A percentile compares a stretch with the other conserved stretches of the same genome.
These are phyloP conservation scores for Steccherinum ochraceum DNA, from an alignment of 768 basidiomycete species.

Conservation along the genomic window DNA sequence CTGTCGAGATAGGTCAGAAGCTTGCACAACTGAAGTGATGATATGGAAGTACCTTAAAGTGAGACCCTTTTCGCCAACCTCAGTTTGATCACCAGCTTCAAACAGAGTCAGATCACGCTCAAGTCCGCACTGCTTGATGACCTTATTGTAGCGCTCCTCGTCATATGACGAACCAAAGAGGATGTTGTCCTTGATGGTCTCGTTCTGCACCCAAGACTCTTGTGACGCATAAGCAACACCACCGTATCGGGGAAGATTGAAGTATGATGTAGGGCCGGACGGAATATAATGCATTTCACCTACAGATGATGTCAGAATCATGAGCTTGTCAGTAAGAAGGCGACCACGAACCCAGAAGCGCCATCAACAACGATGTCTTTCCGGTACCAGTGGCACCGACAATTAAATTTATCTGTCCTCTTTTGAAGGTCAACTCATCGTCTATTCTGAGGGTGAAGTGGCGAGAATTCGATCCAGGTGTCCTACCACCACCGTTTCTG, in stretches of 20 bases:
- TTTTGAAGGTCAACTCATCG: conserved; percentile 20
- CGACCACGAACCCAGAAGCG: conserved; percentile 16
- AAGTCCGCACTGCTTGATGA: conserved; percentile 32
- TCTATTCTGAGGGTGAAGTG: conserved; percentile 13
- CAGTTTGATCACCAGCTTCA: conserved; percentile 44
- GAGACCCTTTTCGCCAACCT: conserved; percentile 56
- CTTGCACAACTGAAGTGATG: background rate
- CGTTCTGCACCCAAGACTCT: conserved; percentile 38
- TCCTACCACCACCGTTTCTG: background rate
- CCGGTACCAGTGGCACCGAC: conserved; percentile 22
- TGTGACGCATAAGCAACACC: conserved; percentile 39
- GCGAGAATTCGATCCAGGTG: background rate
- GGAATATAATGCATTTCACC: conserved; percentile 20
- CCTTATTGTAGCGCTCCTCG: conserved; percentile 23
- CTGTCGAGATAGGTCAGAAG: conserved; percentile 7
- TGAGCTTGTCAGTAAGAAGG: too few species aligned
- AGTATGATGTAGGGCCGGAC: conserved; percentile 24
- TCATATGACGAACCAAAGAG: conserved; percentile 24
- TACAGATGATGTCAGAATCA: background rate
- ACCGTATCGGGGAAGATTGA: conserved; percentile 32
- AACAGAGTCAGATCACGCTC: conserved; percentile 41
- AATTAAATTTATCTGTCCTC: conserved; percentile 20
- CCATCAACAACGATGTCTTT: conserved; percentile 24
- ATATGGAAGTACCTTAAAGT: conserved; percentile 31
- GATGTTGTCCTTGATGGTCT: conserved; percentile 28